A percentile compares a stretch with the other conserved stretches of the same genome.
Conservation (phyloP, 192 early-diverging fungal species). For the Backusella psychrophila region DNA sequence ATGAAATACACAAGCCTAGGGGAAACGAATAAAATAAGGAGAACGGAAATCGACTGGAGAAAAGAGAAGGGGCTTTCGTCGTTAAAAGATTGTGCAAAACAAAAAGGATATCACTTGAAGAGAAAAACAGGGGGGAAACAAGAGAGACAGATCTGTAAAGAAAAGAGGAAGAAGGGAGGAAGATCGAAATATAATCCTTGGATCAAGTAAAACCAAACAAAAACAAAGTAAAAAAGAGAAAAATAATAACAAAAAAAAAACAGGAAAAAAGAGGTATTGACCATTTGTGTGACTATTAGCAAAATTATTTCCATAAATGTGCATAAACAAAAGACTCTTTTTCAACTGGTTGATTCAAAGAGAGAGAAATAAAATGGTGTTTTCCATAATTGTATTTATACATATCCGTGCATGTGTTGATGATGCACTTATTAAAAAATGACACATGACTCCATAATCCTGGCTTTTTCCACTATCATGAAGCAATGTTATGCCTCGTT, state of each 20-base stretch:
- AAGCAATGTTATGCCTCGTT: not conserved
- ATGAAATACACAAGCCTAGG: not conserved
- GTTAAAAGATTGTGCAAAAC: not conserved
- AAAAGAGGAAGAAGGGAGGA: not conserved
- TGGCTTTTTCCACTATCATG: not conserved
- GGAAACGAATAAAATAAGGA: slow-evolving; percentile 3
- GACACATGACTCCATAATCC: not conserved
- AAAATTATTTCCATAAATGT: not conserved
- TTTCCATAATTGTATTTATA: not conserved
- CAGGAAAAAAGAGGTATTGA: not conserved
- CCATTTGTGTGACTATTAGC: slow-evolving; percentile 4
- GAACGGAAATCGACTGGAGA: not conserved
- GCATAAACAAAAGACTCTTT: not conserved
- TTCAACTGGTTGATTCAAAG: not conserved
- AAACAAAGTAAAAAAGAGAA: not conserved
- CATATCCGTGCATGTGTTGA: not conserved
- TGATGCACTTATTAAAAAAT: not conserved
- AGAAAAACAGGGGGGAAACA: not conserved
- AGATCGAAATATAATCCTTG: not conserved
- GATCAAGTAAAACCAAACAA: not conserved
- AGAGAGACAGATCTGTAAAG: not conserved
- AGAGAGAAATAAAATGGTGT: not conserved
- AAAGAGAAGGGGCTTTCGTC: not conserved
- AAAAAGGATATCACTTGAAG: not conserved
- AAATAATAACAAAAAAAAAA: slow-evolving; percentile 8